phyloP scores from a whole-genome alignment of 2,329 filamentous ascomycete genomes.

The Sordariomycetes sp. region DNA sequence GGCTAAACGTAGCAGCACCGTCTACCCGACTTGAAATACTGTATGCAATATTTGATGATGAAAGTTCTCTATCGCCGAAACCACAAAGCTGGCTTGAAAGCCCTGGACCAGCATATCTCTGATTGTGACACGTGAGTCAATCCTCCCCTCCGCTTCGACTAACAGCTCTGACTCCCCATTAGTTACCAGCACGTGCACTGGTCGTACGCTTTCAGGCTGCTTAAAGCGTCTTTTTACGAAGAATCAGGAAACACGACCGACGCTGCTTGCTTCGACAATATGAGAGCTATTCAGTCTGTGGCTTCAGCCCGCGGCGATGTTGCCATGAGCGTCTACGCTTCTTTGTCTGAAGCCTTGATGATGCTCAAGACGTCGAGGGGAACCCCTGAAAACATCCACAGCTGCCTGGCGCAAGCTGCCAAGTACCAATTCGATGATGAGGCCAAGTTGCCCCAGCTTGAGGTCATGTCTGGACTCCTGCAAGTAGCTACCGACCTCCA shows the following conservation, averaged over 20 bases:
- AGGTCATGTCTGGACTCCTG: conserved; percentile 55
- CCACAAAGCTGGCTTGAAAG: conserved; percentile 63
- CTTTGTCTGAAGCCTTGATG: conserved; percentile 59
- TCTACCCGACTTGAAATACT: conserved; percentile 59
- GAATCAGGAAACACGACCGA: conserved; percentile 53
- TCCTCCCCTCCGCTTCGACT: not conserved
- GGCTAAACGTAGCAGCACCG: conserved; percentile 19
- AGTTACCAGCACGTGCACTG: conserved; percentile 60
- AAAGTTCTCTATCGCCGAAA: conserved; percentile 63
- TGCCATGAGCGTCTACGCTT: conserved; percentile 56
- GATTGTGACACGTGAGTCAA: conserved; percentile 54
- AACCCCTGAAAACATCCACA: conserved; percentile 61
- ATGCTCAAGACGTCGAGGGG: conserved; percentile 55
- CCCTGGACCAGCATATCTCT: conserved; percentile 58
- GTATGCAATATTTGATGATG: conserved; percentile 64
- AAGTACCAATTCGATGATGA: conserved; percentile 60
- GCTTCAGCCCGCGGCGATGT: conserved; percentile 53
- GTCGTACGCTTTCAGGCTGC: conserved; percentile 68
- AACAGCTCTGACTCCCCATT: conserved; percentile 6
- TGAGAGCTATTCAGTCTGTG: conserved; percentile 52
- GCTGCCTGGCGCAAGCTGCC: conserved; percentile 63
- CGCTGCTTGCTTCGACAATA: conserved; percentile 54
- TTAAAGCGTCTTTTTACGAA: conserved; percentile 62
- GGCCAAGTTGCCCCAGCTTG: conserved; percentile 57
- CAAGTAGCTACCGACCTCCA: conserved; percentile 63